phyloP scores from a whole-genome alignment of 2,329 filamentous ascomycete genomes.

The Aspergillus amoenus region DNA sequence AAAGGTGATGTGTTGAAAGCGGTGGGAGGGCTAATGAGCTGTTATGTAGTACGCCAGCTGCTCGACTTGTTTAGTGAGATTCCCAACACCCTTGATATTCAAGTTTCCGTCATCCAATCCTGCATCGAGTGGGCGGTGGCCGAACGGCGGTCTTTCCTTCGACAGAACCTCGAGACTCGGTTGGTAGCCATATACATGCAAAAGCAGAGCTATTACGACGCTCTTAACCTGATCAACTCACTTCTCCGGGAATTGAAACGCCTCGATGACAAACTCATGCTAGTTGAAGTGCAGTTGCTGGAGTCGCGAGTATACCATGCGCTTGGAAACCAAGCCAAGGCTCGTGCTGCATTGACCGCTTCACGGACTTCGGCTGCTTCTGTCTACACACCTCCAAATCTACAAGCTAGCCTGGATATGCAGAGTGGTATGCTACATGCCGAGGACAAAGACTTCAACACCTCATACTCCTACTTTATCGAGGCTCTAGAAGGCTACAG shows the following conservation, averaged over 20 bases:
- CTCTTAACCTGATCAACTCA: conserved; percentile 92
- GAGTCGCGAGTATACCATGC: conserved; percentile 98
- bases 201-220: conserved; percentile 96
- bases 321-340: conserved; percentile 93
- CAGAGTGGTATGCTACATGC: conserved; percentile 98
- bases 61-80: conserved; percentile 94
- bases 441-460: conserved; percentile 99
- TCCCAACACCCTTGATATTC: conserved; percentile 89
- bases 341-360: conserved; percentile 88
- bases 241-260: conserved; percentile 96
- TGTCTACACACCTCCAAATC: conserved; percentile 91
- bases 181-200: conserved; percentile 93
- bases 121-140: conserved; percentile 99
- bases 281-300: conserved; percentile 96
- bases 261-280: conserved; percentile 94
- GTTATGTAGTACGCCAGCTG: conserved; percentile 76
- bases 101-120: conserved; percentile 94
- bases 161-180: conserved; percentile 95
- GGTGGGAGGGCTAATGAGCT: not conserved
- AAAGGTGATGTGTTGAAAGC: not conserved
- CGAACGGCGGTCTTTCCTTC: conserved; percentile 91
- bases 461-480: conserved; percentile 98
- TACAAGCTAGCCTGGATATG: conserved; percentile 98
- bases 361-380: conserved; percentile 93
- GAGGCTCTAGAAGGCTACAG: conserved; percentile 97